Conservation (phyloP, 2,329 filamentous ascomycete species). For the Exophiala dermatitidis region DNA sequence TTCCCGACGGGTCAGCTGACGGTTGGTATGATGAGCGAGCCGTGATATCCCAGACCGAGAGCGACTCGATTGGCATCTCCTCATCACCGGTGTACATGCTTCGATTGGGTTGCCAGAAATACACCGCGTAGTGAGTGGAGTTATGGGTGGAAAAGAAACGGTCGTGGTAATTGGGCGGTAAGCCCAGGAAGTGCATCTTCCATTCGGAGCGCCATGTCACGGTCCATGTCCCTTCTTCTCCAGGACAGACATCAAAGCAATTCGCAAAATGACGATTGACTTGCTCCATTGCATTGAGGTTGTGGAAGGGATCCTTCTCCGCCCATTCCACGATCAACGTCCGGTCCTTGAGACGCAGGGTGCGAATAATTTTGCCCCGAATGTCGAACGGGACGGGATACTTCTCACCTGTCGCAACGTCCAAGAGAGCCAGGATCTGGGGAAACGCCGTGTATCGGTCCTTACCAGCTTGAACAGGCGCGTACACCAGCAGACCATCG, state of each 20-base stretch:
- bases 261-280: conserved; percentile 55
- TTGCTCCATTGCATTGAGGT: conserved; percentile 45
- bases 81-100: conserved; percentile 48
- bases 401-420: conserved; percentile 43
- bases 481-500: conserved; percentile 52
- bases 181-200: conserved; percentile 53
- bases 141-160: conserved; percentile 59
- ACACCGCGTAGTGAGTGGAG: conserved; percentile 53
- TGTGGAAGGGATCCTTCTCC: conserved; percentile 46
- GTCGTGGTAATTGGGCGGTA: conserved; percentile 49
- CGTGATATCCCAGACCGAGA: conserved; percentile 56
- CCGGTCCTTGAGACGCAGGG: conserved; percentile 47
- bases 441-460: conserved; percentile 25
- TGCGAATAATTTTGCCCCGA: conserved; percentile 45
- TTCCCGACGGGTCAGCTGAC: conserved; percentile 44
- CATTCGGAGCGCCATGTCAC: conserved; percentile 52
- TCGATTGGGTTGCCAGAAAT: conserved; percentile 55
- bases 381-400: conserved; percentile 47
- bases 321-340: conserved; percentile 61
- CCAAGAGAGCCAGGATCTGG: conserved; percentile 40
- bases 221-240: conserved; percentile 7
- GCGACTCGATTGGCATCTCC: conserved; percentile 51
- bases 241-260: conserved; percentile 45
- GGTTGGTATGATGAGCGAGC: conserved; percentile 44
- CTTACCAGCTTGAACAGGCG: conserved; percentile 29